Base-by-base conservation (phyloP, 2,329 filamentous ascomycete genomes). In the Dissoconium aciculare region DNA sequence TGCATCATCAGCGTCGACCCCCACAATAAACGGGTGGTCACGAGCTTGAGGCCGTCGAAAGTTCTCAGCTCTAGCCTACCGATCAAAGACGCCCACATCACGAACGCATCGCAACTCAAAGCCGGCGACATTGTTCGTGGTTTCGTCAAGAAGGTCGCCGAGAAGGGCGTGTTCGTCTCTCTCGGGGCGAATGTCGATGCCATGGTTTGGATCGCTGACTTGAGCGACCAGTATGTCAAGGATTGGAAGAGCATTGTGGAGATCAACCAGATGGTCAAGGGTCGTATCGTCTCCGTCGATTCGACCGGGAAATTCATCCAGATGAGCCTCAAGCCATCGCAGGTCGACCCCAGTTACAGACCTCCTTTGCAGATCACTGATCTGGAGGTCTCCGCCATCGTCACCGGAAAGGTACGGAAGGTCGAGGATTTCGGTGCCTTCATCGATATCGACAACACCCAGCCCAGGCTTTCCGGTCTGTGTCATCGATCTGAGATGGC, bases 361-460 rank as follows among this genome's bases (percentile, higher is more conserved):
- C 71, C 79, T 13, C 75, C 73, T 2, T 54, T 77, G n/a, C 75
- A 69, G 1, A 78, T 87, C 39, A 65, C 67, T n/a, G 81, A 92
- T 43, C 63, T 95, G 34, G 72, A 78, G 49, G 62, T 69, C 38
- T 85, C 84, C 5, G 80, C 92, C 54, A 62, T 84, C 17, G 69
- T 98, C 17, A 92, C 81, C 9, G 89, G 85, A 28, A 92, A 82
- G 51, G 73, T 98, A 33, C 77, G 85, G 46, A 93, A 91, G 56
- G 84, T 95, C 2, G 82, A 92, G 49, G 80, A 93, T 17, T 98
- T 85, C 52, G 89, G 89, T 41, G 87, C 87, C 4, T 98, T 98
- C 54, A 79, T 98, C 44, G 71, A 91, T 26, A 64, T 98, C 12
- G 83, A 94, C 53, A 74, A 78, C 37, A 91, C 85, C 4, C 47